These are phyloP conservation scores for Yarrowia sp. DNA, from an alignment of 805 yeast species.

Conservation along the genomic window DNA sequence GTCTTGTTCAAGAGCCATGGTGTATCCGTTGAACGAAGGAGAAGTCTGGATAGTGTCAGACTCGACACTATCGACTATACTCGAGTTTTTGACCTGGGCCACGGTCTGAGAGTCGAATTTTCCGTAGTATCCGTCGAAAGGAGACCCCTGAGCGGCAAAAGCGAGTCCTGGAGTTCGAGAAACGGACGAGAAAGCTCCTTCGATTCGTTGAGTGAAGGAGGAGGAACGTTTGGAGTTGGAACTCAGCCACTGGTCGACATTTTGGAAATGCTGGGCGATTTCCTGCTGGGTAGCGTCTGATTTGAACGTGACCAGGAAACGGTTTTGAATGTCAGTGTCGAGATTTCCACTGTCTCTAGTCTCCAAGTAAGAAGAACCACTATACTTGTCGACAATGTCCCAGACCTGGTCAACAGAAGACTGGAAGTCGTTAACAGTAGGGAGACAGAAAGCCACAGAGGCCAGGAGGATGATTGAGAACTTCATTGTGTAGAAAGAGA, in stretches of 20 bases:
- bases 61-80: not conserved
- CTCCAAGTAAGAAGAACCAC: not conserved
- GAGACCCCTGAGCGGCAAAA: not conserved
- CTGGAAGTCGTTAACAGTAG: not conserved
- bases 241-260: conserved; percentile 1
- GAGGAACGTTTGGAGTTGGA: not conserved
- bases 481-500: not conserved
- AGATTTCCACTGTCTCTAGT: not conserved
- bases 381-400: conserved; percentile 1
- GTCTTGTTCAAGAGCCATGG: not conserved
- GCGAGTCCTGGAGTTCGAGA: not conserved
- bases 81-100: not conserved
- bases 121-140: conserved; percentile 18
- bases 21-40: not conserved
- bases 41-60: conserved; percentile 5
- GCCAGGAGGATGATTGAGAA: not conserved
- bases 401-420: not conserved
- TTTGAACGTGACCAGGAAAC: conserved; percentile 2
- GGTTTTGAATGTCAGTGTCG: not conserved
- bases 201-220: not conserved
- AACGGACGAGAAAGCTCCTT: conserved; percentile 5
- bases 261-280: not conserved
- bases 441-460: not conserved
- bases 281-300: conserved; percentile 6
- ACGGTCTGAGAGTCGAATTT: not conserved